Percentiles rank a stretch among this genome's conserved stretches.
Evolutionary conservation across 2,329 filamentous ascomycete species (phyloP).

Genomic region (Penicillium sp.): DNA sequence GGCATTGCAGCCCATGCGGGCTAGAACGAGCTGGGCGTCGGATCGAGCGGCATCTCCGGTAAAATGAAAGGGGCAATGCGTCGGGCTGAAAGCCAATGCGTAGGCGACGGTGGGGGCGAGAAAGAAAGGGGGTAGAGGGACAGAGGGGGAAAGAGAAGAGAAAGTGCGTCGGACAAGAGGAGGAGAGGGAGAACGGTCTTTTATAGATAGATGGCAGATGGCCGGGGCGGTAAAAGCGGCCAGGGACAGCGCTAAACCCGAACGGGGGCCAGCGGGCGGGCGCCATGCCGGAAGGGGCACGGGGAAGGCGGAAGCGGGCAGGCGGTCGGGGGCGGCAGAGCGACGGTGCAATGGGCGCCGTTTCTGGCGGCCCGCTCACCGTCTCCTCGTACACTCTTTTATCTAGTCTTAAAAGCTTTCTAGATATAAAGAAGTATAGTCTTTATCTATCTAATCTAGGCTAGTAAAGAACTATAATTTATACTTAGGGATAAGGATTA

Average conservation of each 20-base stretch:
- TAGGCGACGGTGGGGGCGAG: slow-evolving; percentile 1
- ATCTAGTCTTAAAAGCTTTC: too few species aligned
- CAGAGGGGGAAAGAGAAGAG: slow-evolving; percentile 19
- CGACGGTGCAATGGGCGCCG: slow-evolving; percentile 19
- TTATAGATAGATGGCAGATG: slow-evolving; percentile 26
- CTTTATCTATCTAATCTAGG: too few species aligned
- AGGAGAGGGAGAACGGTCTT: slow-evolving; percentile 20
- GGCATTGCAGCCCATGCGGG: too few species aligned
- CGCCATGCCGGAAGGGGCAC: slow-evolving; percentile 19
- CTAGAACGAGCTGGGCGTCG: too few species aligned
- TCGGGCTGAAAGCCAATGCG: slow-evolving; percentile 5
- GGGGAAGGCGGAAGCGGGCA: slow-evolving; percentile 9
- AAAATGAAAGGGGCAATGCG: slow-evolving; percentile 12
- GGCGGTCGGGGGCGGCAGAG: slow-evolving; percentile 20
- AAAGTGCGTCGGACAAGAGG: slow-evolving; percentile 24
- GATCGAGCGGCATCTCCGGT: slow-evolving; percentile 8
- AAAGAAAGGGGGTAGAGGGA: slow-evolving; percentile 3
- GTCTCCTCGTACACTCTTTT: too few species aligned
- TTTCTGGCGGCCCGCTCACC: slow-evolving; percentile 24
- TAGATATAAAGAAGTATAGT: too few species aligned
- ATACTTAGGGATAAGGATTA: too few species aligned
- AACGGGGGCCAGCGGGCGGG: slow-evolving; percentile 10
- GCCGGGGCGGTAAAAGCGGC: slow-evolving; percentile 12
- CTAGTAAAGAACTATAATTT: too few species aligned
- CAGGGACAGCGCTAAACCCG: slow-evolving; percentile 13